Conservation (phyloP, 2,329 filamentous ascomycete species). For the Chrysosporium keratinophilum region DNA sequence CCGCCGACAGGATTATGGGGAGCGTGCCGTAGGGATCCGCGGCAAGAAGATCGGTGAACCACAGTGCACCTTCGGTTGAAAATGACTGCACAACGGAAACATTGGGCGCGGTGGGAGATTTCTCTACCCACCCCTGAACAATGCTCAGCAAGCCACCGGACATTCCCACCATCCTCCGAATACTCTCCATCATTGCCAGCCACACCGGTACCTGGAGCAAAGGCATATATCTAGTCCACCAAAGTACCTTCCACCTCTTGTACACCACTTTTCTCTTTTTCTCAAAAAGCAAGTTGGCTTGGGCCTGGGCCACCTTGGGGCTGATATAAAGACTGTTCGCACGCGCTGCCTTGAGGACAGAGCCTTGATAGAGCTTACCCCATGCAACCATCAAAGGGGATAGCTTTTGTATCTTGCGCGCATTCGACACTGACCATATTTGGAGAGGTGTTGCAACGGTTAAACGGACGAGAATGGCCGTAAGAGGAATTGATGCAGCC, state of each 20-base stretch:
- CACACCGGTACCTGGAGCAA: constrained; percentile 39
- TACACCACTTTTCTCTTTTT: constrained; percentile 24
- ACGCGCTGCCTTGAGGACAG: background rate
- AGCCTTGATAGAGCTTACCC: constrained; percentile 13
- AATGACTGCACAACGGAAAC: constrained; percentile 40
- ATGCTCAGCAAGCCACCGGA: constrained; percentile 33
- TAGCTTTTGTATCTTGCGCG: constrained; percentile 35
- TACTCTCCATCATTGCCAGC: constrained; percentile 38
- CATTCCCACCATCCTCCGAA: constrained; percentile 40
- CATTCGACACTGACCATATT: constrained; percentile 33
- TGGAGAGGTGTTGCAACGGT: constrained; percentile 40
- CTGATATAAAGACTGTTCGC: constrained; percentile 10
- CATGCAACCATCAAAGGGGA: constrained; percentile 36
- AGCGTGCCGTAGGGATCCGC: constrained; percentile 44
- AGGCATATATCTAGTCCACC: constrained; percentile 26
- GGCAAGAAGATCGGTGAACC: constrained; percentile 49
- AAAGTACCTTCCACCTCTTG: constrained; percentile 26
- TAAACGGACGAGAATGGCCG: constrained; percentile 43
- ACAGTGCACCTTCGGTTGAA: constrained; percentile 48
- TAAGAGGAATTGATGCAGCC: constrained; percentile 45
- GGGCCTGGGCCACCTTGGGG: constrained; percentile 10
- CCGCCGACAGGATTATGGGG: constrained; percentile 40
- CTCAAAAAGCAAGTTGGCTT: constrained; percentile 21
- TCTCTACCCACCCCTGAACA: constrained; percentile 23
- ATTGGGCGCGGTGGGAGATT: constrained; percentile 11